phyloP scores from a whole-genome alignment of 192 early-diverging fungal genomes.

The Backusella tarrabulga region DNA sequence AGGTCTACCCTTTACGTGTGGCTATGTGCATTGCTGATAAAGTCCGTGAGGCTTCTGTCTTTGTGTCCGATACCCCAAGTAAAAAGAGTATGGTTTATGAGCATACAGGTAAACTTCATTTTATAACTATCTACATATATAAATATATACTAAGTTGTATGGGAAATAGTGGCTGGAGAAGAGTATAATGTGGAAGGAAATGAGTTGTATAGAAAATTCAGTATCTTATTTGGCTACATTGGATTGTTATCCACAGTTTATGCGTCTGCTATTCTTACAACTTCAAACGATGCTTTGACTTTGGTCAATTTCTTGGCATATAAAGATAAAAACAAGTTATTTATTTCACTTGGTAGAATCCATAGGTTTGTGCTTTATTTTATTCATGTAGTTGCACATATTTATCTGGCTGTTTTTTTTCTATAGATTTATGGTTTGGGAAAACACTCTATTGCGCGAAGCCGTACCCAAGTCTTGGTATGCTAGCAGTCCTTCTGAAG shows the following conservation, averaged over 20 bases:
- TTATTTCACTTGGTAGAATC: constrained; percentile 49
- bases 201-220: constrained; percentile 49
- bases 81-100: background rate
- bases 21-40: constrained; percentile 51
- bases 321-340: constrained; percentile 44
- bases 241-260: constrained; percentile 69
- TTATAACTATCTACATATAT: background rate
- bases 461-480: constrained; percentile 68
- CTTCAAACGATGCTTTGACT: constrained; percentile 55
- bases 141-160: background rate
- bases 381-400: background rate
- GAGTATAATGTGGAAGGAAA: constrained; percentile 41
- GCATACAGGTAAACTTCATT: background rate
- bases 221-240: constrained; percentile 58
- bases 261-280: constrained; percentile 60
- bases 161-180: constrained; percentile 29
- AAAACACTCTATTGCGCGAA: constrained; percentile 57
- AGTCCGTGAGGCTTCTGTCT: constrained; percentile 43
- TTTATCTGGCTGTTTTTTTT: background rate
- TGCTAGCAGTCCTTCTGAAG: constrained; percentile 31
- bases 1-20: constrained; percentile 52
- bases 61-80: constrained; percentile 37
- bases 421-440: constrained; percentile 51
- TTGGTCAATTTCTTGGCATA: constrained; percentile 59
- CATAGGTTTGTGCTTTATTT: constrained; percentile 42